Base-by-base conservation (phyloP, 768 basidiomycete genomes). In the Trametes maxima region DNA sequence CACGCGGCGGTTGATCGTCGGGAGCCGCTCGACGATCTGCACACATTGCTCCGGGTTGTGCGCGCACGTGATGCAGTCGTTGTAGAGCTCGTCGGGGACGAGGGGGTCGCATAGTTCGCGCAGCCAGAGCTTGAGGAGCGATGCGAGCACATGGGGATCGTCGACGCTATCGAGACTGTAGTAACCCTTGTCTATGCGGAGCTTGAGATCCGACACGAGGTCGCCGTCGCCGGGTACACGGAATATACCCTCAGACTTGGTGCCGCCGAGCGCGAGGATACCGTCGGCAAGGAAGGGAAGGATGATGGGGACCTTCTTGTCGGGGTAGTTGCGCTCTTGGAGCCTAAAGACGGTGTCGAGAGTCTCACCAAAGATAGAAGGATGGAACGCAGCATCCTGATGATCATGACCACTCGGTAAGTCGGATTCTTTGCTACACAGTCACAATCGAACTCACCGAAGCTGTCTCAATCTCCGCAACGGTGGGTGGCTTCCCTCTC, bases 281-380 rank as follows among this genome's bases (percentile, higher is more conserved):
- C 92, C 93, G 67, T 96, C 90, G 2, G 92, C 88, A 25, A 97
- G 87, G 81, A 96, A 97, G 14, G 94, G 93, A 7, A 98, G 85
- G 67, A 98, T 92, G 73, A 95, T 93, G 17, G 95, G 95, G 13
- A 96, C 87, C 72, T 87, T 89, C 66, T 90, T 85, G 55, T 84
- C 79, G 2, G 94, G 91, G 68, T 96, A 95, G 52, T 89, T 92
- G 43, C 91, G 85, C 69, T 88, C 87, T 75, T 97, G 95, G 11
- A 94, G 77, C 46, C 89, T 80, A 75, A 91, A 88, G 61, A 94
- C 90, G 24, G 86, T 86, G 64, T 91, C 90, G 13, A 98, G 79
- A 0, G 92, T 88, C 77, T 95, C 94, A 14, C 94, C 94, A 68
- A 97, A 98, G 1, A 91, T 94, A 1, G 93, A 95, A 0, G 95